Evolutionary conservation across 768 basidiomycete genomes (phyloP), one percentile per base, ranked within the genome.

Genomic region (Artomyces pyxidatus): DNA sequence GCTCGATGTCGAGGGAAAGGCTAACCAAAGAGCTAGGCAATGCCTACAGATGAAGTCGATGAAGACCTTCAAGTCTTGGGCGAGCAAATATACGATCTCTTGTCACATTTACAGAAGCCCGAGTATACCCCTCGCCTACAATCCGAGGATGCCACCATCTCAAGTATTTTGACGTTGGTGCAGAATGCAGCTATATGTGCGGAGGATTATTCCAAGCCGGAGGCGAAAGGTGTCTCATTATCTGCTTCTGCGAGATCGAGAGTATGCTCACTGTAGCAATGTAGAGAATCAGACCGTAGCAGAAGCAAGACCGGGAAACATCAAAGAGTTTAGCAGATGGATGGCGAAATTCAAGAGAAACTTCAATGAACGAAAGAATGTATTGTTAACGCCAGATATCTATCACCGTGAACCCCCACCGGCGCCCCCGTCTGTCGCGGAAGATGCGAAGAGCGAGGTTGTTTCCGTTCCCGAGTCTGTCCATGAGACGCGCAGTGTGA

Each of bases 101-200:
- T 52, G 19, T 26, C 26, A 17, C 26, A 44, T 16, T 29, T 52
- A 23, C 42, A 52, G 9, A 19, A 21, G 10, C 42, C 42, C 6
- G 48, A 32, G 35, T 28, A 38, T 10, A 30, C 26, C 6, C 47
- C 42, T 12, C n/a, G 30, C 14, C 21, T 52, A 22, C 14, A 14
- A 3, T 49, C 51, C 16, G 47, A 49, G 30, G 17, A 28, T 7
- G 14, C 14, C 10, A 49, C 37, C 5, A 7, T 49, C 22, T 35
- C 29, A 11, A 43, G 26, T 32, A 7, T 49, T 4, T 38, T 52
- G 22, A 28, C 25, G 9, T 26, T 52, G 17, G 26, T 52, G 14
- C 8, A 5, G 16, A 44, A 44, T 40, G 51, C 51, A 28, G 47
- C 51, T 16, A 10, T 49, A 37, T 52, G 48, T 30, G 42, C 48